Percentiles rank a stretch among this genome's conserved stretches.
These are phyloP conservation scores for Erysiphe pulchra DNA, from an alignment of 2,329 filamentous ascomycete species.

Conservation along the genomic window DNA sequence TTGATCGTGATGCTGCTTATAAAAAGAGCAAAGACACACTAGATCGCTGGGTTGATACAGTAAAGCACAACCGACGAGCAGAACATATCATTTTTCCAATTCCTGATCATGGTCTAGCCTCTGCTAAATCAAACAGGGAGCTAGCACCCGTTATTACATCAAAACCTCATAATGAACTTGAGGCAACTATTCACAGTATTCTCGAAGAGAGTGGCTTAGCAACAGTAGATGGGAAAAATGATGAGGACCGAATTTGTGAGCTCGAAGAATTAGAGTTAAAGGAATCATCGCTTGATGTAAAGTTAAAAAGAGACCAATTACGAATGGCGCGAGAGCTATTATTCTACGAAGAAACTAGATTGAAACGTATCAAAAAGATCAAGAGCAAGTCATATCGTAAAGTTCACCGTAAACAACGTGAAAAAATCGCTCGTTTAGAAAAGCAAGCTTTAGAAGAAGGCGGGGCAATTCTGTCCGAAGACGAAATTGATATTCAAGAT, in stretches of 20 bases:
- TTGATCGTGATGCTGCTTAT: conserved; percentile 63
- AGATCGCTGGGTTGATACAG: conserved; percentile 77
- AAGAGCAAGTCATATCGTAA: conserved; percentile 91
- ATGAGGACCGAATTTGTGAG: conserved; percentile 39
- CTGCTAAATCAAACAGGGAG: conserved; percentile 33
- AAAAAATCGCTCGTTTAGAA: conserved; percentile 30
- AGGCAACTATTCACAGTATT: conserved; percentile 65
- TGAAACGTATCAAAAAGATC: conserved; percentile 93
- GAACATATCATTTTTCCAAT: conserved; percentile 81
- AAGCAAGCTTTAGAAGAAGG: conserved; percentile 29
- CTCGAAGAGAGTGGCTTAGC: conserved; percentile 67
- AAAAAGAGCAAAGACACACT: conserved; percentile 81
- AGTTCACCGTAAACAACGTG: conserved; percentile 60
- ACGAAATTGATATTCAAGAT: conserved; percentile 37
- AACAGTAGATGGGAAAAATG: conserved; percentile 28
- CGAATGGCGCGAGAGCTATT: conserved; percentile 61
- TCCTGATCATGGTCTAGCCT: conserved; percentile 35
- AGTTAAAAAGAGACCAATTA: conserved; percentile 46
- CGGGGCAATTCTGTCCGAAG: conserved; percentile 33
- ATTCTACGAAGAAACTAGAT: conserved; percentile 67
- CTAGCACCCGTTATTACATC: conserved; percentile 37
- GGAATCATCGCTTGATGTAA: conserved; percentile 43
- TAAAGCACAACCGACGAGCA: conserved; percentile 76
- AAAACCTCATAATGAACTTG: conserved; percentile 53
- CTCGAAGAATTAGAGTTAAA: conserved; percentile 45